Base-by-base conservation (phyloP, 495 filamentous ascomycete species). In the Endocarpon pusillum region DNA sequence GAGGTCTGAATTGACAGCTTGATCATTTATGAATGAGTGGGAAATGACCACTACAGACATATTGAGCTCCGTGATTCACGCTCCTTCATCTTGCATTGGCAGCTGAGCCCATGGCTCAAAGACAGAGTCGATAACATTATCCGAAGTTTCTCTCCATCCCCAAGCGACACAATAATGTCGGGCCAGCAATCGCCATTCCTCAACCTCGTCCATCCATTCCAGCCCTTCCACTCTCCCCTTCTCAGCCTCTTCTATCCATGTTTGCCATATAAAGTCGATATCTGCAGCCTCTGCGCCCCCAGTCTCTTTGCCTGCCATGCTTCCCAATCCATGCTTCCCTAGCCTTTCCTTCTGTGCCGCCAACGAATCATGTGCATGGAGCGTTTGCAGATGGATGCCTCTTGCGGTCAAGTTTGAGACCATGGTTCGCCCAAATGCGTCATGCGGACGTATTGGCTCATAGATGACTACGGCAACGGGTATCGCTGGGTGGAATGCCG, bases 131-230 rank as follows among this genome's bases (percentile, higher is more conserved):
- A n/a, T 31, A 29, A 45, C 46, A 11, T 22, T 46, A 31, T 42
- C 46, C 21, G 38, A 33, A 1, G 51, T 56, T 35, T 66, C 65
- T 33, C 69, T 62, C 76, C 77, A 82, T 0, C 71, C 86, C 87
- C 87, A 94, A 7, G 66, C 75, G 36, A 96, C 66, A 41, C 85
- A 77, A 54, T 97, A 97, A 62, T 97, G 89, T 38, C 66, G 66
- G 3, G 83, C 82, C 44, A 97, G 52, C 49, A 97, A 50, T 45
- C 71, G 59, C 85, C 87, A 94, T 58, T 97, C 89, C 56, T 97
- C 89, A 35, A 93, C 69, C 55, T 97, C 89, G 62, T 97, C 89
- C 41, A 96, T 48, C 62, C 86, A 80, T 54, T 96, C 89, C 35
- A 94, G 51, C 17, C 54, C 47, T 31, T 77, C 72, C 3, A 96